Conservation (phyloP, 495 filamentous ascomycete genomes). For the Aspergillus sclerotiicarbonarius region DNA sequence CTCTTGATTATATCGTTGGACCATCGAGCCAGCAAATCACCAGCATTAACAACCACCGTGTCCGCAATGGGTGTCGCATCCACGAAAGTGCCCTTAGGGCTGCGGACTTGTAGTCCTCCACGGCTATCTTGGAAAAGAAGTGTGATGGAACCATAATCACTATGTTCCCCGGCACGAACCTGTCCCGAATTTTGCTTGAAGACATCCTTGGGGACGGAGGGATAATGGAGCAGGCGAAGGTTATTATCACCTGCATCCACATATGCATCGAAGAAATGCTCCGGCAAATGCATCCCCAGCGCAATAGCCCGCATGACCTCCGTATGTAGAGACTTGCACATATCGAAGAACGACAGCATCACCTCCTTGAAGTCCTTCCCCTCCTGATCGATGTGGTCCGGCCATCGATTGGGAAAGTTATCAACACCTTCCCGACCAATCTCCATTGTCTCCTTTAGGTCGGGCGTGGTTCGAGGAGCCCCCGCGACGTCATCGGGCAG, state of each 20-base stretch:
- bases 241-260: conserved; percentile 78
- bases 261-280: conserved; percentile 74
- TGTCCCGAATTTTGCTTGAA: conserved; percentile 70
- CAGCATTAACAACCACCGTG: conserved; percentile 89
- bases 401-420: conserved; percentile 78
- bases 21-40: conserved; percentile 86
- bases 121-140: conserved; percentile 83
- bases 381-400: conserved; percentile 58
- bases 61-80: conserved; percentile 79
- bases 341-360: conserved; percentile 71
- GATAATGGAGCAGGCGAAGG: conserved; percentile 87
- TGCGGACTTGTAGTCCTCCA: conserved; percentile 82
- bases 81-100: conserved; percentile 73
- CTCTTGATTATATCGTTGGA: conserved; percentile 86
- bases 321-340: conserved; percentile 71
- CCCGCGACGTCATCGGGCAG: conserved; percentile 54
- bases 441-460: conserved; percentile 83
- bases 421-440: conserved; percentile 74
- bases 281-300: conserved; percentile 72
- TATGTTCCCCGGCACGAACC: conserved; percentile 82
- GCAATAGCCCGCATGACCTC: conserved; percentile 88
- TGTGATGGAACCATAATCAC: conserved; percentile 86
- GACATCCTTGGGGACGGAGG: conserved; percentile 60
- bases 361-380: conserved; percentile 63
- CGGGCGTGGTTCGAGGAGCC: conserved; percentile 58